These are phyloP conservation scores for Daldinia childiae DNA, from an alignment of 495 filamentous ascomycete species.

Conservation along the genomic window DNA sequence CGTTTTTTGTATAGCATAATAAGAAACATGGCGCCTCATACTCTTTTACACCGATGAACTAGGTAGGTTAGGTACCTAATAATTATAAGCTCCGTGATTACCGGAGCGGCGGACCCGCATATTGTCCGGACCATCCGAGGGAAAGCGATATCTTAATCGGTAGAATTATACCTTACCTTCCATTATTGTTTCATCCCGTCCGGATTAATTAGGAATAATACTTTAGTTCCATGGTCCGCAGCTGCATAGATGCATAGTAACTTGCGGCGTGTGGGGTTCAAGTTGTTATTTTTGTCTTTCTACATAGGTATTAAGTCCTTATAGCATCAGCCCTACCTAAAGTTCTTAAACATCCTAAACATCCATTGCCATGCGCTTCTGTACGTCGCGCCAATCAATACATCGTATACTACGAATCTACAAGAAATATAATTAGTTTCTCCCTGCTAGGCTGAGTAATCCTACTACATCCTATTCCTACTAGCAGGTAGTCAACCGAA, in stretches of 20 bases:
- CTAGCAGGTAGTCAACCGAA: neutral
- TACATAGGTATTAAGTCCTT: neutral
- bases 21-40: neutral
- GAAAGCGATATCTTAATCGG: conserved; percentile 9
- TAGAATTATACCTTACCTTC: neutral
- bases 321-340: conserved; percentile 2
- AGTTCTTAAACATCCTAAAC: neutral
- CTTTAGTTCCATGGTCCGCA: neutral
- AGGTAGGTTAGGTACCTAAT: too few relatives aligned
- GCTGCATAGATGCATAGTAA: neutral
- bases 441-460: neutral
- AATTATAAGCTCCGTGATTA: conserved; percentile 12
- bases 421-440: neutral
- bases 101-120: conserved; percentile 10
- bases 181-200: neutral
- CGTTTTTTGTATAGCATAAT: neutral
- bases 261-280: conserved; percentile 1
- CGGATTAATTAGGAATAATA: neutral
- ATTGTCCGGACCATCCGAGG: conserved; percentile 22
- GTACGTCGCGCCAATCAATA: too few relatives aligned
- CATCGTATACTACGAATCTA: neutral
- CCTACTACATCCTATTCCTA: neutral
- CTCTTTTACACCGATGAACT: neutral
- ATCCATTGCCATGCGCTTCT: too few relatives aligned
- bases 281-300: conserved; percentile 3